Evolutionary conservation across 2,329 filamentous ascomycete species (phyloP).

Genomic region (Lasiodiplodia sp.): DNA sequence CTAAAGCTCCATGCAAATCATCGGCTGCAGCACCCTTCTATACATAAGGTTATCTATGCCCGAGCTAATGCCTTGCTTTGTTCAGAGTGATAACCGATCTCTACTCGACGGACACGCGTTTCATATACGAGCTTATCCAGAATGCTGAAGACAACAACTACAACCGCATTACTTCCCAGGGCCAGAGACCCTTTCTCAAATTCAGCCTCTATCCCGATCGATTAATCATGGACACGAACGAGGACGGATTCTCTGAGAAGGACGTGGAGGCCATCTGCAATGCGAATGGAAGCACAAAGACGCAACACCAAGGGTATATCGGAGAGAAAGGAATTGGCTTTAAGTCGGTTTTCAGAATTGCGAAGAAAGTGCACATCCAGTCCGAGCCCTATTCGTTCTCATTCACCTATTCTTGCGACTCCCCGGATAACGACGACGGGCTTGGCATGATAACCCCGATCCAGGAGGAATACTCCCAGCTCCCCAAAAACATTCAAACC

Average conservation of each 20-base stretch:
- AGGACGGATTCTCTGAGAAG: conserved; percentile 50
- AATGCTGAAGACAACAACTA: conserved; percentile 54
- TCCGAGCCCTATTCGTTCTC: conserved; percentile 48
- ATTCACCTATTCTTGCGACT: conserved; percentile 43
- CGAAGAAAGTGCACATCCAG: conserved; percentile 48
- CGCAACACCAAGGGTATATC: conserved; percentile 37
- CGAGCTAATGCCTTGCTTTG: background rate
- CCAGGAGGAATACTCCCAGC: conserved; percentile 32
- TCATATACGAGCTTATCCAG: conserved; percentile 47
- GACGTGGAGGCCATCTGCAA: conserved; percentile 50
- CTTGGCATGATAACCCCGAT: conserved; percentile 61
- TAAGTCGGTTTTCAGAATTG: conserved; percentile 46
- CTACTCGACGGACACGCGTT: conserved; percentile 38
- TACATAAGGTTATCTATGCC: background rate
- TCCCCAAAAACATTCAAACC: conserved; percentile 33
- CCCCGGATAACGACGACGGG: conserved; percentile 46
- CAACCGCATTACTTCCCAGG: background rate
- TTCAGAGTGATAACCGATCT: conserved; percentile 36
- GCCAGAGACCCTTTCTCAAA: conserved; percentile 34
- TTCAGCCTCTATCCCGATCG: conserved; percentile 36
- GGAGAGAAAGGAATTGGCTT: conserved; percentile 50
- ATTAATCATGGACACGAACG: conserved; percentile 55
- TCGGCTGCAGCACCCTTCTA: too few relatives aligned
- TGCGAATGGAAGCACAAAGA: conserved; percentile 48
- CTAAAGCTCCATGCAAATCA: too few relatives aligned